phyloP scores from a whole-genome alignment of 2,329 filamentous ascomycete species.

The Apiospora kogelbergensis region DNA sequence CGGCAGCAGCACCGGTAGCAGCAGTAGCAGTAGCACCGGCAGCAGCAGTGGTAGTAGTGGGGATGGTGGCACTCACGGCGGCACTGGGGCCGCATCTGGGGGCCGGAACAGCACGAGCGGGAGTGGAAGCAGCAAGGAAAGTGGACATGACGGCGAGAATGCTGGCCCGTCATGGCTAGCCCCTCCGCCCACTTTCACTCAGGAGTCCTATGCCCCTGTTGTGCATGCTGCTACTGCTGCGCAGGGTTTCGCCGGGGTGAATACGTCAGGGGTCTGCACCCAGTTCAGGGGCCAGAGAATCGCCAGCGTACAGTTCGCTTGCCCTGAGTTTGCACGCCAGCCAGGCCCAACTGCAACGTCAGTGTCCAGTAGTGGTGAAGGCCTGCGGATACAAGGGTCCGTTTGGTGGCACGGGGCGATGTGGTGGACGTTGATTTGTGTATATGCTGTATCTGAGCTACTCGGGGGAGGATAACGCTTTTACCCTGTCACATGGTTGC shows the following conservation, averaged over 20 bases:
- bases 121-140: not conserved
- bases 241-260: not conserved
- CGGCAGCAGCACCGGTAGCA: not conserved
- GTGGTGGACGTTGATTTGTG: not conserved
- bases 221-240: not conserved
- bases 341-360: not conserved
- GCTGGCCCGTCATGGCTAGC: not conserved
- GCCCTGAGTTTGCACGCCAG: not conserved
- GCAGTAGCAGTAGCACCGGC: not conserved
- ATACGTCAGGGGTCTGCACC: not conserved
- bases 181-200: not conserved
- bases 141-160: not conserved
- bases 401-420: not conserved
- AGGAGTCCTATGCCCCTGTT: not conserved
- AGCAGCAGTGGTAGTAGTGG: not conserved
- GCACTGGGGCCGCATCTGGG: too few species aligned
- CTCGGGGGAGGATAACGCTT: not conserved
- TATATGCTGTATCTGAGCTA: not conserved
- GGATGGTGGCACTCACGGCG: not conserved
- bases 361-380: not conserved
- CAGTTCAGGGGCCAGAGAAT: not conserved
- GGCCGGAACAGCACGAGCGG: not conserved
- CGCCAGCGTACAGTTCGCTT: constrained; percentile 5
- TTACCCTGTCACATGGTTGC: not conserved
- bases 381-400: not conserved